Conservation (phyloP, 208 protist genomes). For the Strigomonas oncopelti region DNA sequence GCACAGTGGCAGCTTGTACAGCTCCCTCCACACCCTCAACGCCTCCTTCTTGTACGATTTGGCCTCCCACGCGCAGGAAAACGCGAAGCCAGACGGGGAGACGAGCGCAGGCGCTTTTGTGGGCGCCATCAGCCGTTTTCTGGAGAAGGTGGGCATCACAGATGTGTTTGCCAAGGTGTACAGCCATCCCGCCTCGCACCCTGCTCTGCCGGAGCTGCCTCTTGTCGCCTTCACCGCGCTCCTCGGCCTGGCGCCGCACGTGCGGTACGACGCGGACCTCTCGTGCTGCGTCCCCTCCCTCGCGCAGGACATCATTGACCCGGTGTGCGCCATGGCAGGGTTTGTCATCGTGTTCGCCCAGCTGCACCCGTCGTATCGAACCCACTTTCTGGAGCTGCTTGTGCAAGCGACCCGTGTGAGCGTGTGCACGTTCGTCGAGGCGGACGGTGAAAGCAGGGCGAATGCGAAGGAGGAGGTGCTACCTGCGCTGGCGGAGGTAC, state of each 20-base stretch:
- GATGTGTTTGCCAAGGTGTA: constrained; percentile 86
- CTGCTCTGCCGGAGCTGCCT: constrained; percentile 62
- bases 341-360: constrained; percentile 91
- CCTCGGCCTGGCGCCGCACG: constrained; percentile 43
- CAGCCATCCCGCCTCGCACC: constrained; percentile 44
- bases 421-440: constrained; percentile 26
- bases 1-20: constrained; percentile 77
- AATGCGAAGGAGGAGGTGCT: constrained; percentile 20
- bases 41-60: constrained; percentile 83
- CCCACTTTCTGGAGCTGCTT: constrained; percentile 80
- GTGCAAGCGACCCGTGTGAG: constrained; percentile 59
- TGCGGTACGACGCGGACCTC: constrained; percentile 56
- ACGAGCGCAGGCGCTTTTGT: neutral
- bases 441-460: constrained; percentile 10
- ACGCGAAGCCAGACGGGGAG: constrained; percentile 6
- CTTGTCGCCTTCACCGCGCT: constrained; percentile 80
- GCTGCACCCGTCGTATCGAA: constrained; percentile 81
- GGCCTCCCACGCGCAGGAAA: constrained; percentile 66
- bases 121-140: constrained; percentile 33
- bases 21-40: constrained; percentile 81
- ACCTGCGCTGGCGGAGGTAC: constrained; percentile 31
- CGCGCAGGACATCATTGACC: constrained; percentile 63
- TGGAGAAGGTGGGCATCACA: constrained; percentile 82
- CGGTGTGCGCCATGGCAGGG: constrained; percentile 82
- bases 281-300: constrained; percentile 45